Evolutionary conservation across 2,329 filamentous ascomycete species (phyloP).

Genomic region (Pseudogymnoascus sp.): DNA sequence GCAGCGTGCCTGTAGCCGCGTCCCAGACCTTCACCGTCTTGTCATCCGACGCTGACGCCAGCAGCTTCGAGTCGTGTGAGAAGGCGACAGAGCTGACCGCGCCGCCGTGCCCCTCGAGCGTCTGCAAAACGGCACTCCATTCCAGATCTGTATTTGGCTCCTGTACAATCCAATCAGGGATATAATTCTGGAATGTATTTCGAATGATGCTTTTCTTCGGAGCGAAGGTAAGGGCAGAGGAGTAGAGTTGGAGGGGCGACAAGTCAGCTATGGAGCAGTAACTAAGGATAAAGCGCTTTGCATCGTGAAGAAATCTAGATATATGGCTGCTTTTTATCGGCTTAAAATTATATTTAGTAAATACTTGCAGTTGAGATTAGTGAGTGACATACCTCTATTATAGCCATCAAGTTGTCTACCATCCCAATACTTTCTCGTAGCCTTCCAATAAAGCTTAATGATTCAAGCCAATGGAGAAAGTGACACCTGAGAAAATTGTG

Average conservation of each 20-base stretch:
- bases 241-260: conserved; percentile 17
- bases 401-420: not conserved
- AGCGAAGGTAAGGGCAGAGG: conserved; percentile 11
- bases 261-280: conserved; percentile 12
- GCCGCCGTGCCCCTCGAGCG: conserved; percentile 8
- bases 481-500: conserved; percentile 31
- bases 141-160: not conserved
- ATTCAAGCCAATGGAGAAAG: conserved; percentile 30
- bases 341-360: not conserved
- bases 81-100: too few relatives aligned
- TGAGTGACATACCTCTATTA: not conserved
- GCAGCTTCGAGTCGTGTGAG: too few relatives aligned
- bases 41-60: too few relatives aligned
- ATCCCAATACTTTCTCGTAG: conserved; percentile 3
- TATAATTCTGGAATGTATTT: not conserved
- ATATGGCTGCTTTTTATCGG: not conserved
- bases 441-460: conserved; percentile 7
- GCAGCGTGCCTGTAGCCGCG: too few relatives aligned
- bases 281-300: conserved; percentile 15
- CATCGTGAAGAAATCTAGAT: conserved; percentile 14
- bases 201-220: conserved; percentile 8
- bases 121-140: conserved; percentile 7
- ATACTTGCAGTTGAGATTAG: not conserved
- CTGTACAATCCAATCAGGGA: conserved; percentile 1
- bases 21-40: too few relatives aligned